phyloP scores from a whole-genome alignment of 495 filamentous ascomycete genomes.

The Bombardia bombarda region DNA sequence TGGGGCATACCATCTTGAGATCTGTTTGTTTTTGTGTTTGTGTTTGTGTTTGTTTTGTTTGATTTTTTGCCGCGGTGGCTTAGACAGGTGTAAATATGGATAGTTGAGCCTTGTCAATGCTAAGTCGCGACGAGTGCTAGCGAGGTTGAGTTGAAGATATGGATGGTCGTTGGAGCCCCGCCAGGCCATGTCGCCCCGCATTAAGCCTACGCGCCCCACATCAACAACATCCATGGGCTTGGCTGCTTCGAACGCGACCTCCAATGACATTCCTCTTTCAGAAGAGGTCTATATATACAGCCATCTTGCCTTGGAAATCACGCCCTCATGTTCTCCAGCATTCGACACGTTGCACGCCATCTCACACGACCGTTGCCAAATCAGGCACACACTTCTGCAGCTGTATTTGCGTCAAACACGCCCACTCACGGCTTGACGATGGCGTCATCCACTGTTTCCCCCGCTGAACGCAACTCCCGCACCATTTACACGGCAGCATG shows the following conservation, averaged over 20 bases:
- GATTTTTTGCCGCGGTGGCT: too few relatives aligned
- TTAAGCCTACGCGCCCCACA: neutral
- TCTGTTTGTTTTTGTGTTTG: too few relatives aligned
- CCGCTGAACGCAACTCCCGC: slow-evolving; percentile 44
- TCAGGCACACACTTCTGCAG: slow-evolving; percentile 42
- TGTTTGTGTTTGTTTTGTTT: too few relatives aligned
- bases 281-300: neutral
- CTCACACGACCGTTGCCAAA: slow-evolving; percentile 54
- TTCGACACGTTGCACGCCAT: slow-evolving; percentile 67
- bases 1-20: too few relatives aligned
- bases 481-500: slow-evolving; percentile 86
- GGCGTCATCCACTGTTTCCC: slow-evolving; percentile 33
- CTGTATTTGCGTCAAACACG: slow-evolving; percentile 14
- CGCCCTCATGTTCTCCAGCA: slow-evolving; percentile 59
- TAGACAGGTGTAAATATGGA: too few relatives aligned
- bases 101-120: too few relatives aligned
- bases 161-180: neutral
- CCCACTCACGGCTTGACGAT: slow-evolving; percentile 30
- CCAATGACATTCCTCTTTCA: neutral
- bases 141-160: too few relatives aligned
- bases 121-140: too few relatives aligned
- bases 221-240: neutral
- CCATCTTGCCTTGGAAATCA: neutral
- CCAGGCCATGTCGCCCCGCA: neutral
- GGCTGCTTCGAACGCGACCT: neutral